Evolutionary conservation across 73 alveolate genomes (phyloP), one percentile per base, ranked within the genome.

Genomic region (Paramecium sonneborni): DNA sequence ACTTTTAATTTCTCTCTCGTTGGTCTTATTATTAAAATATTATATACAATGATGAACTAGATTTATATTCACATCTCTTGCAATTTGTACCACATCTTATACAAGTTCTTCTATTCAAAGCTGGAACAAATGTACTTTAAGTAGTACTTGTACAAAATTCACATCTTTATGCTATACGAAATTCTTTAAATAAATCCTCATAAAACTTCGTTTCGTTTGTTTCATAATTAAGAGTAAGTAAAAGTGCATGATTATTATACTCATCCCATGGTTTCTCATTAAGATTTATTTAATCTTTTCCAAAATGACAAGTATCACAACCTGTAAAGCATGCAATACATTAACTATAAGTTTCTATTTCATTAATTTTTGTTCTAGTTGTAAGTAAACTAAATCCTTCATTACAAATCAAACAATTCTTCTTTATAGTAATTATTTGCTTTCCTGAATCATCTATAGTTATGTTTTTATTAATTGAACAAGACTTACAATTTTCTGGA

Each of bases 251-350:
- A 39, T 74, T 74, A 34, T 39, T 37, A 37, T 35, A 74, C 5
- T 9, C 26, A 24, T 34, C 58, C 87, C 87, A 74, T 8, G 87
- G 38, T 11, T 34, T 24, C 6, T 20, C 10, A 39, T 74, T 74
- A 12, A 74, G 35, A 74, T 74, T 74, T 14, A 6, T 37, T n/a
- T 0, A 1, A 37, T 34, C 6, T 6, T 11, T 11, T 12, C 87
- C 87, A 39, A 37, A 74, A 74, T 37, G 20, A 35, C 87, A 74
- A 0, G 58, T 34, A 15, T 74, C 87, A 74, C 87, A 74, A 23
- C 87, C 87, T 8, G 18, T 1, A 74, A 74, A 74, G 39, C 87
- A 74, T 15, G 87, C 67, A 9, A 37, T n/a, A 14, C 87, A 74
- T 18, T 6, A 4, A 74, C 56, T 74, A 28, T 8, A 14, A 4